phyloP scores from a whole-genome alignment of 768 basidiomycete species.

The Tephrocybe sp. region DNA sequence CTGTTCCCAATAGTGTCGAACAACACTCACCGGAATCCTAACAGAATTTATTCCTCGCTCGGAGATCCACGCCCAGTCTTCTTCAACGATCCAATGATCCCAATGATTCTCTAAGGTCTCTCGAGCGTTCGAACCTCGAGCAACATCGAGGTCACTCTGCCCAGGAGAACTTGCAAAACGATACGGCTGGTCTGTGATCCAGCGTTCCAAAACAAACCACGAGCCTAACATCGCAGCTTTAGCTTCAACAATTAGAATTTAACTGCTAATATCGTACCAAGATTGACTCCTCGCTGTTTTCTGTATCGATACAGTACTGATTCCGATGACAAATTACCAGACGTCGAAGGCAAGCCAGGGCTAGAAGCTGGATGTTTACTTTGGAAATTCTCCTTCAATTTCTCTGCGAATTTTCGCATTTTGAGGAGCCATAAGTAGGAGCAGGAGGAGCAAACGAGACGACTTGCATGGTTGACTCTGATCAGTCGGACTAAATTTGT shows the following conservation, averaged over 20 bases:
- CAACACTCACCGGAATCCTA: slow-evolving; percentile 55
- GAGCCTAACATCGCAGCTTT: slow-evolving; percentile 44
- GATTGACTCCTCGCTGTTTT: slow-evolving; percentile 80
- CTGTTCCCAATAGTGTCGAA: too few relatives aligned
- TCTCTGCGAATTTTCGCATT: slow-evolving; percentile 4
- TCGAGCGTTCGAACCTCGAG: slow-evolving; percentile 51
- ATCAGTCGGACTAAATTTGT: neutral
- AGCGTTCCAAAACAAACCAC: slow-evolving; percentile 80
- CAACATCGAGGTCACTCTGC: slow-evolving; percentile 72
- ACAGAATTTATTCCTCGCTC: slow-evolving; percentile 60
- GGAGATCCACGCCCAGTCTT: slow-evolving; percentile 65
- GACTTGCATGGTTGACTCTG: too few relatives aligned
- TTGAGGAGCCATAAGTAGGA: neutral
- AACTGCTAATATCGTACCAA: slow-evolving; percentile 47
- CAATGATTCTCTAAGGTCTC: slow-evolving; percentile 64
- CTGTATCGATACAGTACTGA: slow-evolving; percentile 49
- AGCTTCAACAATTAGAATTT: neutral
- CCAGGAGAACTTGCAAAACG: slow-evolving; percentile 49
- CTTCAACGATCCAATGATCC: slow-evolving; percentile 68
- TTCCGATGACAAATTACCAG: neutral
- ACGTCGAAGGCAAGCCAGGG: neutral
- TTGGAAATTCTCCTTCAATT: slow-evolving; percentile 2
- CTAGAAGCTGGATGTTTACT: neutral
- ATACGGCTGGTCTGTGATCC: slow-evolving; percentile 69
- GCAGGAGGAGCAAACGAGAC: too few relatives aligned